Evolutionary conservation across 2,329 filamentous ascomycete species (phyloP).

Genomic region (Fusarium tricinctum): DNA sequence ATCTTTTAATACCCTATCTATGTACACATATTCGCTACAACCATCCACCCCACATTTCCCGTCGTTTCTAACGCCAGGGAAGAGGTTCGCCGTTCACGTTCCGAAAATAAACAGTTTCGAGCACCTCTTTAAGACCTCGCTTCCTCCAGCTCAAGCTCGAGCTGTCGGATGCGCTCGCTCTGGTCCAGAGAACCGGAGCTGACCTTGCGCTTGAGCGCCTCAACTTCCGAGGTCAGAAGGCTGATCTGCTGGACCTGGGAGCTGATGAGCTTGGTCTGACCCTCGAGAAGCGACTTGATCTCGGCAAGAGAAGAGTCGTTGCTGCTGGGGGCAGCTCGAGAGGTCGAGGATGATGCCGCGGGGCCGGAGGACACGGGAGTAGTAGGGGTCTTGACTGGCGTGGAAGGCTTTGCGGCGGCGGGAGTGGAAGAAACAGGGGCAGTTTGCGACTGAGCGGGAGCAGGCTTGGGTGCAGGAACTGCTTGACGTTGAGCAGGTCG

Average conservation of each 20-base stretch:
- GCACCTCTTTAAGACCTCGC: constrained; percentile 64
- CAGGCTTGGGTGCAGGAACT: constrained; percentile 58
- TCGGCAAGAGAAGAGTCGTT: constrained; percentile 78
- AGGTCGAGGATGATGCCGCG: constrained; percentile 48
- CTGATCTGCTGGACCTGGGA: constrained; percentile 83
- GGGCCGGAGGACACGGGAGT: constrained; percentile 50
- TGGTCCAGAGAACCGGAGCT: constrained; percentile 70
- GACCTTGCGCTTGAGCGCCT: constrained; percentile 83
- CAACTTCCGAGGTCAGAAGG: constrained; percentile 78
- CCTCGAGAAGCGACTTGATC: constrained; percentile 82
- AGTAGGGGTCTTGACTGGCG: constrained; percentile 52
- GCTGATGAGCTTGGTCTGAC: constrained; percentile 82
- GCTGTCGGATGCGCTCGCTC: constrained; percentile 75
- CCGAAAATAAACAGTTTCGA: constrained; percentile 1
- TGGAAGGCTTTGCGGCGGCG: constrained; percentile 51
- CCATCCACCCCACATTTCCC: constrained; percentile 26
- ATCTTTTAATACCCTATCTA: constrained; percentile 47
- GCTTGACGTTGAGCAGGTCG: constrained; percentile 77
- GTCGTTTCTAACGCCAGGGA: constrained; percentile 27
- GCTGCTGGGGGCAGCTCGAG: constrained; percentile 49
- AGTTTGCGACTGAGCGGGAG: constrained; percentile 50
- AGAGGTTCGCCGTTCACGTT: constrained; percentile 13
- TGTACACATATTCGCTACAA: constrained; percentile 49
- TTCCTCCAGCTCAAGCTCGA: constrained; percentile 77
- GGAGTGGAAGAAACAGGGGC: constrained; percentile 38